phyloP scores from a whole-genome alignment of 163 green algal species.

The Coccomyxa subellipsoidea region DNA sequence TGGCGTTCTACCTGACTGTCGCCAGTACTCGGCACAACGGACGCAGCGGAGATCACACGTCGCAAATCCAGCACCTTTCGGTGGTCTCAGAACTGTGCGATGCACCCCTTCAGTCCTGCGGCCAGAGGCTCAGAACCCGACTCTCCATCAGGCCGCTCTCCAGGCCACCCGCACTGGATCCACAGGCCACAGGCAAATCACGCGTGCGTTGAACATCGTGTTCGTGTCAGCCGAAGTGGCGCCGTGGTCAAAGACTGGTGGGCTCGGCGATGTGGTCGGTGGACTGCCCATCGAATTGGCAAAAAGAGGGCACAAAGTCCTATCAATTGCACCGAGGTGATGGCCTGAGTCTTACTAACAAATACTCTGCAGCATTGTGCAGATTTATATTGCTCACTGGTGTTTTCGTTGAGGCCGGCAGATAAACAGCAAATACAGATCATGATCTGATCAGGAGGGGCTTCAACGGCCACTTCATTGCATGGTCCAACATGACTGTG shows the following conservation, averaged over 20 bases:
- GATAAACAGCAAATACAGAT: no score
- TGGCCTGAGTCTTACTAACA: neutral
- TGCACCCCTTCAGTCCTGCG: neutral
- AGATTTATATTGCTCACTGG: no score
- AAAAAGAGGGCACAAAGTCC: slow-evolving; percentile 92
- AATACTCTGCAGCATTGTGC: no score
- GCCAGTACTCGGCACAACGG: neutral
- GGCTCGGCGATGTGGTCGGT: slow-evolving; percentile 71
- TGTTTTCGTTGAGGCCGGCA: no score
- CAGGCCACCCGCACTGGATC: neutral
- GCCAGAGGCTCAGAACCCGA: neutral
- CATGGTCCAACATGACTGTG: no score
- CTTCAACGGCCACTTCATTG: no score
- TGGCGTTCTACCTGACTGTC: neutral
- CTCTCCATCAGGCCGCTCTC: neutral
- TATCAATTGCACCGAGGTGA: slow-evolving; percentile 84
- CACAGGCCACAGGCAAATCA: neutral
- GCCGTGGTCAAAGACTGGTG: slow-evolving; percentile 72
- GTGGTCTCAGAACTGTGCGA: neutral
- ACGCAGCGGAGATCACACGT: neutral
- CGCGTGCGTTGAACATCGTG: slow-evolving; percentile 68
- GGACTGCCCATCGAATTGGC: slow-evolving; percentile 82
- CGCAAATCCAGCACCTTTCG: neutral
- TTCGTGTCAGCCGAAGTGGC: slow-evolving; percentile 64
- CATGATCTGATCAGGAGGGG: no score